phyloP scores from a whole-genome alignment of 2,329 filamentous ascomycete genomes.

The Claviceps maximensis region DNA sequence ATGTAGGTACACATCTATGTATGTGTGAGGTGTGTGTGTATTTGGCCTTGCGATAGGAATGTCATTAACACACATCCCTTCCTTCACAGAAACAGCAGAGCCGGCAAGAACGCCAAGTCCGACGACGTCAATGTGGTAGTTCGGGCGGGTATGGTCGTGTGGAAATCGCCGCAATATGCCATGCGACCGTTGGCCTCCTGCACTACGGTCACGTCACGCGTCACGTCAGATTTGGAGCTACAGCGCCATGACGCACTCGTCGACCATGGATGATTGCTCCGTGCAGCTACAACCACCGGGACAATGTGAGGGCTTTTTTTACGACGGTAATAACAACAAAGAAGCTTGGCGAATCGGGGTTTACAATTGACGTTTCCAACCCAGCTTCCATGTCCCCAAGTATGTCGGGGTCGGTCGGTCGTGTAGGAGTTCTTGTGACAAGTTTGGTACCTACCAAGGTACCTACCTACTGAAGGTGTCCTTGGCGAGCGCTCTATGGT shows the following conservation, averaged over 20 bases:
- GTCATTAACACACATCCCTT: not conserved
- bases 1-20: too few relatives aligned
- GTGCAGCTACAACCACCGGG: not conserved
- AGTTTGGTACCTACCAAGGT: too few relatives aligned
- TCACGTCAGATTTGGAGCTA: not conserved
- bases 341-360: not conserved
- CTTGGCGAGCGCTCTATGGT: slow-evolving; percentile 3
- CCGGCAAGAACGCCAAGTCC: not conserved
- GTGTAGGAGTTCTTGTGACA: too few relatives aligned
- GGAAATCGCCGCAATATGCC: not conserved
- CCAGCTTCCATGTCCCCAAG: too few relatives aligned
- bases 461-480: too few relatives aligned
- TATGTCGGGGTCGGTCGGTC: too few relatives aligned
- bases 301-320: not conserved
- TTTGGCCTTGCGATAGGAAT: not conserved
- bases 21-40: too few relatives aligned
- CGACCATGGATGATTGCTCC: not conserved
- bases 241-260: not conserved
- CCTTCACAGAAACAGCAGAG: not conserved
- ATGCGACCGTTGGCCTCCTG: not conserved
- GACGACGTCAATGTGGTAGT: not conserved
- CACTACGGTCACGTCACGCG: not conserved
- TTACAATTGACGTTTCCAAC: too few relatives aligned
- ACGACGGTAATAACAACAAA: not conserved
- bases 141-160: not conserved